phyloP scores from a whole-genome alignment of 495 filamentous ascomycete genomes.

The Neurospora sp. region DNA sequence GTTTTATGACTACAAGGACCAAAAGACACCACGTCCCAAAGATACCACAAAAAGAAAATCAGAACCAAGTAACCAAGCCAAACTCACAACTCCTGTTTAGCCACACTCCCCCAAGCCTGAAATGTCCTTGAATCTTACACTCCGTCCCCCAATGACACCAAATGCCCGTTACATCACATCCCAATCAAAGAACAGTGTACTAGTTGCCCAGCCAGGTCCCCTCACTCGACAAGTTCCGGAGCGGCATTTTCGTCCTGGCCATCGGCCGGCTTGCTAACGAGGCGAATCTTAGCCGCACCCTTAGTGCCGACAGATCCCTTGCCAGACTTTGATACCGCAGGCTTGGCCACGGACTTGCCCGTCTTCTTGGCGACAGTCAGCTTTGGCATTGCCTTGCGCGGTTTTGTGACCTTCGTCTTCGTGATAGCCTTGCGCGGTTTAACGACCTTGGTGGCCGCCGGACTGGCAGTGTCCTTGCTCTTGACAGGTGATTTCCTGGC shows the following conservation, averaged over 20 bases:
- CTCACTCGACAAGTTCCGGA: neutral
- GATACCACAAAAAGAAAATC: neutral
- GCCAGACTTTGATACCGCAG: neutral
- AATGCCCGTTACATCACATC: neutral
- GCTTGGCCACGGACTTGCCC: neutral
- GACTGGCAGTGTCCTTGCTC: neutral
- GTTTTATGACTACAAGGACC: neutral
- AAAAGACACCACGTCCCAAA: neutral
- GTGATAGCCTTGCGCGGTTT: neutral
- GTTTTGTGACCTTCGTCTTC: neutral
- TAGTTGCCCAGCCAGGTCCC: neutral
- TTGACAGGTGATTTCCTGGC: neutral
- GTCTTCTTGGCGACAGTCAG: neutral
- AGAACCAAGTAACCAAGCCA: neutral
- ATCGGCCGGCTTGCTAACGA: neutral
- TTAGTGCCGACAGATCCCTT: neutral
- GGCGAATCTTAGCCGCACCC: neutral
- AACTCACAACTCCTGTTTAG: neutral
- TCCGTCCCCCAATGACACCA: neutral
- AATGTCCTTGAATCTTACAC: neutral
- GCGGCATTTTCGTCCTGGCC: neutral
- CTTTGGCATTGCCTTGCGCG: neutral
- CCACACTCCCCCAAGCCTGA: neutral
- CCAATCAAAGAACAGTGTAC: neutral
- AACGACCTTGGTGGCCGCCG: neutral